Evolutionary conservation across 2,329 filamentous ascomycete species (phyloP).

Genomic region (Ascochyta rabiei): DNA sequence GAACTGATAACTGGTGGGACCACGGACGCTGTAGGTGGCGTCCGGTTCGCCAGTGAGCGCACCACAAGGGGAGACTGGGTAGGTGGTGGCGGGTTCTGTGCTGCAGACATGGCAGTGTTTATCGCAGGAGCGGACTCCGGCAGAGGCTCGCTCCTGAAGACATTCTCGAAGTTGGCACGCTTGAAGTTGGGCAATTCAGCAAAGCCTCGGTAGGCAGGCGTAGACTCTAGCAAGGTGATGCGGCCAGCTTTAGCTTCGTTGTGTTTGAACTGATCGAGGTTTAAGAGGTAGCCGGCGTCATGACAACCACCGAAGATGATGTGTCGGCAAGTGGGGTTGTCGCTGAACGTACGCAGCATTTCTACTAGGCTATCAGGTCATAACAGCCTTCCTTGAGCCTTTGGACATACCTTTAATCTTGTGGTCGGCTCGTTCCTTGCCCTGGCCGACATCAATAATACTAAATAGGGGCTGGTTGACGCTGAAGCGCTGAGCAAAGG

Average conservation of each 20-base stretch:
- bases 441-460: constrained; percentile 55
- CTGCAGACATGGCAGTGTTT: constrained; percentile 15
- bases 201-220: constrained; percentile 51
- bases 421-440: constrained; percentile 56
- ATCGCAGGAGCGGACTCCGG: constrained; percentile 34
- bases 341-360: constrained; percentile 54
- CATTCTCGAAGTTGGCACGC: constrained; percentile 45
- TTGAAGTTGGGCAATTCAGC: constrained; percentile 48
- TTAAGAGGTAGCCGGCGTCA: constrained; percentile 55
- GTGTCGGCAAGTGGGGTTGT: constrained; percentile 54
- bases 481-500: constrained; percentile 53
- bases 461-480: constrained; percentile 54
- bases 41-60: constrained; percentile 22
- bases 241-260: constrained; percentile 45
- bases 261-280: constrained; percentile 54
- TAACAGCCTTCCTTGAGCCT: no score
- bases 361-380: constrained; percentile 36
- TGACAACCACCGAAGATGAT: constrained; percentile 57
- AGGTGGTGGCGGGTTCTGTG: constrained; percentile 7
- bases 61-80: constrained; percentile 17
- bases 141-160: constrained; percentile 52
- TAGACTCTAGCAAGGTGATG: constrained; percentile 55
- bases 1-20: constrained; percentile 18
- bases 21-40: constrained; percentile 20
- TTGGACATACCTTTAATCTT: constrained; percentile 50